Evolutionary conservation across 495 filamentous ascomycete species (phyloP), one percentile per base, ranked within the genome.

Genomic region (Aspergillus leporis): DNA sequence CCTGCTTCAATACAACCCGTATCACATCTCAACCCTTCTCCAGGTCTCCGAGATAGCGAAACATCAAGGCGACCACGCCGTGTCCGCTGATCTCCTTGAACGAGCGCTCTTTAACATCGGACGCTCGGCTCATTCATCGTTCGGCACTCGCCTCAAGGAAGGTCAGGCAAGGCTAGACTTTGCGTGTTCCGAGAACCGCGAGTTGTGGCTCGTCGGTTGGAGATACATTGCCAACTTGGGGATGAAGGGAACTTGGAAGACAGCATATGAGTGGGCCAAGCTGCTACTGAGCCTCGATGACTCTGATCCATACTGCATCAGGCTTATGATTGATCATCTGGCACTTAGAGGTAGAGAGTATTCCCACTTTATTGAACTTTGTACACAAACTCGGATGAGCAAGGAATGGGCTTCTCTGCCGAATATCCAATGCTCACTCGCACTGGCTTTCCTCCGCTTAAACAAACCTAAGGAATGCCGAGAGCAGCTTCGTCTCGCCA

Each of bases 21-120:
- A 97, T 67, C 92, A 98, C 66, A 86, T 98, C 59, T 93, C 93
- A 0, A 94, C 92, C 2, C 83, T 98, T 9, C 86, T 97, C 45
- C 92, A 97, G 70, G 91, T 94, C 21, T 95, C 91, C 53, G 91
- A 93, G 70, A 88, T 97, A 46, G 91, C 91, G 19, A 90, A 92
- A 68, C 89, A 97, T 45, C 89, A 97, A 66, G 81, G 90, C 34
- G 93, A 98, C 67, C 85, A 91, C 62, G 85, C 92, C 4, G 82
- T 91, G 3, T 85, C 93, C 2, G 87, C 90, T 23, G 94, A 98
- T 63, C 82, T 97, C 9, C 85, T 97, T 51, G 94, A 98, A 73
- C 81, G 94, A 34, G 92, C 93, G 2, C 80, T 99, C 12, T 98
- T 96, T 76, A 90, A 90, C 31, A 94, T 99, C 66, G 94, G 94